phyloP scores from a whole-genome alignment of 805 yeast genomes.

The Candida tallmaniae region DNA sequence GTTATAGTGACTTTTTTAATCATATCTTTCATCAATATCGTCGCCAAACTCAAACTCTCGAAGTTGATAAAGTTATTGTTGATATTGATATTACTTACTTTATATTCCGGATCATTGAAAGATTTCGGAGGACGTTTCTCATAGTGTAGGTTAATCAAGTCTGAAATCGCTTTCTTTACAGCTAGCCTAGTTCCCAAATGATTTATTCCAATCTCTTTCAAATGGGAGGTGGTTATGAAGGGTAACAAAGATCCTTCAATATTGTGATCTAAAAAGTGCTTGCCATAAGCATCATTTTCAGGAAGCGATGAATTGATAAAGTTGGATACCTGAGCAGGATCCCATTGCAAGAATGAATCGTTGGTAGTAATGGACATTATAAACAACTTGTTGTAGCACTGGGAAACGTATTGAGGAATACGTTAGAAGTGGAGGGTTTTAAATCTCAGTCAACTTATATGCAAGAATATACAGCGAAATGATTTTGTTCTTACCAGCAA shows the following conservation, averaged over 20 bases:
- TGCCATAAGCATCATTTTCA: slow-evolving; percentile 15
- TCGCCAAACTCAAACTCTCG: slow-evolving; percentile 35
- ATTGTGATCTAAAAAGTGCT: slow-evolving; percentile 48
- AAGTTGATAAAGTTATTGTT: slow-evolving; percentile 32
- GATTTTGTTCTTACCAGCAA: no score
- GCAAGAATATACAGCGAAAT: no score
- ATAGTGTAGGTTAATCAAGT: slow-evolving; percentile 39
- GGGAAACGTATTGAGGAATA: no score
- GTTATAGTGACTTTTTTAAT: slow-evolving; percentile 19
- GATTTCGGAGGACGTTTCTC: slow-evolving; percentile 20
- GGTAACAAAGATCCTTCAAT: slow-evolving; percentile 72
- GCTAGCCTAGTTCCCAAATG: slow-evolving; percentile 52
- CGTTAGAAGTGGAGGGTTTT: no score
- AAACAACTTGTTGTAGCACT: no score
- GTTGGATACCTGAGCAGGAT: slow-evolving; percentile 41
- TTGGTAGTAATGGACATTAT: slow-evolving; percentile 8
- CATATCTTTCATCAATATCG: slow-evolving; percentile 33
- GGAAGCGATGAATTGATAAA: slow-evolving; percentile 23
- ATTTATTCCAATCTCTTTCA: slow-evolving; percentile 65
- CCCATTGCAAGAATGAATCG: slow-evolving; percentile 41
- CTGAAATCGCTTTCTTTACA: slow-evolving; percentile 57
- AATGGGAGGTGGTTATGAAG: slow-evolving; percentile 62
- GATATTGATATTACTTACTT: slow-evolving; percentile 27
- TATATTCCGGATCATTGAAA: slow-evolving; percentile 24
- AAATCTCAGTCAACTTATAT: no score